Conservation (phyloP, 768 basidiomycete species). For the Hericium coralloides region DNA sequence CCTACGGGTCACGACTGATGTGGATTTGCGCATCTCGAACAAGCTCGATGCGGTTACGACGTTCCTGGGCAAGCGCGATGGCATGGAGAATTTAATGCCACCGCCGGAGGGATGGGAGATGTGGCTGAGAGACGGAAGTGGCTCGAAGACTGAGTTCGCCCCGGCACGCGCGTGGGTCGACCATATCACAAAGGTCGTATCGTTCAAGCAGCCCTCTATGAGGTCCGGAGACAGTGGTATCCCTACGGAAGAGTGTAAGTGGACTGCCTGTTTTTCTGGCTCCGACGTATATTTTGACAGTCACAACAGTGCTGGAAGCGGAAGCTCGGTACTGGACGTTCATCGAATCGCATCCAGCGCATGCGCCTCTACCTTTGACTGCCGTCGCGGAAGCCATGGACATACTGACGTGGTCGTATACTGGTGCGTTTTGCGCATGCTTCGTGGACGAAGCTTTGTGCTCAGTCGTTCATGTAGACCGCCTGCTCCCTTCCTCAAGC, state of each 20-base stretch:
- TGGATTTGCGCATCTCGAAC: slow-evolving; percentile 48
- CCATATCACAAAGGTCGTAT: slow-evolving; percentile 48
- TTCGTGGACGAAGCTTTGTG: neutral
- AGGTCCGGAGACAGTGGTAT: slow-evolving; percentile 14
- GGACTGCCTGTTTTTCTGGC: neutral
- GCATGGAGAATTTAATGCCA: slow-evolving; percentile 20
- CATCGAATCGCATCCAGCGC: slow-evolving; percentile 72
- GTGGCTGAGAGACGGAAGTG: slow-evolving; percentile 46
- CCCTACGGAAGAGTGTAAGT: slow-evolving; percentile 35
- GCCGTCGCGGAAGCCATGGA: slow-evolving; percentile 66
- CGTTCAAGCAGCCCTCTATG: slow-evolving; percentile 33
- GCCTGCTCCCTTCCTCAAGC: slow-evolving; percentile 52
- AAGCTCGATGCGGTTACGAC: slow-evolving; percentile 39
- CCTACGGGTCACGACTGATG: slow-evolving; percentile 56
- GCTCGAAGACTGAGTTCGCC: slow-evolving; percentile 24
- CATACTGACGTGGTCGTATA: slow-evolving; percentile 72
- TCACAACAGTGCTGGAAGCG: slow-evolving; percentile 50
- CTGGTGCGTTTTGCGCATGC: slow-evolving; percentile 32
- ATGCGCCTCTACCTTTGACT: slow-evolving; percentile 44
- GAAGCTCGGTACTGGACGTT: slow-evolving; percentile 81
- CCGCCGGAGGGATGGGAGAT: slow-evolving; percentile 43
- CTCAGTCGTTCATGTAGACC: slow-evolving; percentile 35
- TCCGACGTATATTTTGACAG: neutral
- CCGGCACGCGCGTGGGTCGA: slow-evolving; percentile 54
- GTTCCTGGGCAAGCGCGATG: slow-evolving; percentile 31